A percentile compares a stretch with the other conserved stretches of the same genome.
Evolutionary conservation across 768 basidiomycete genomes (phyloP).

Genomic region (Lentinula guzmanii): DNA sequence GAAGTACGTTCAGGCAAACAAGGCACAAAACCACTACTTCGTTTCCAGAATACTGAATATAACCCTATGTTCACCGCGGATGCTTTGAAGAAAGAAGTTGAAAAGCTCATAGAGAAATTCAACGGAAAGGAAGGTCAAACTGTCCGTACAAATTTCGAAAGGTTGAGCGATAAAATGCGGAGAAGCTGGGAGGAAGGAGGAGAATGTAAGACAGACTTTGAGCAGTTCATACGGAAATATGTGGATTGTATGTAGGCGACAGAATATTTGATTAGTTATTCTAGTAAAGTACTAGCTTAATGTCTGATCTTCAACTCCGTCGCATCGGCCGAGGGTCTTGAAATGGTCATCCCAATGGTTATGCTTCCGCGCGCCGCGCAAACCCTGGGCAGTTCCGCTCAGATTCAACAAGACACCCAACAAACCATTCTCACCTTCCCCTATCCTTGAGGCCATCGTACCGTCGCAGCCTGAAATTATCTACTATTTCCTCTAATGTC

Average conservation of each 20-base stretch:
- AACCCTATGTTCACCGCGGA: not conserved
- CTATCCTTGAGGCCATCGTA: too few species aligned
- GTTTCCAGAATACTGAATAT: not conserved
- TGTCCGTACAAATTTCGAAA: not conserved
- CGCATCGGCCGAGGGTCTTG: too few species aligned
- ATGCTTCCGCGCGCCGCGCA: too few species aligned
- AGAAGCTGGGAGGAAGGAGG: not conserved
- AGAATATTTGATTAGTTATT: too few species aligned
- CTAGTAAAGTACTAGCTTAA: too few species aligned
- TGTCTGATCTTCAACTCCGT: too few species aligned
- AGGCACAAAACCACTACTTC: not conserved
- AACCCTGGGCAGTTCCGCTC: too few species aligned
- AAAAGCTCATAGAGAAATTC: not conserved
- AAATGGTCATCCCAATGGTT: too few species aligned
- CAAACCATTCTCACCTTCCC: too few species aligned
- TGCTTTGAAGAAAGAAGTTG: not conserved
- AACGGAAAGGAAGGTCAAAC: not conserved
- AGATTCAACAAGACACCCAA: too few species aligned
- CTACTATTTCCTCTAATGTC: too few species aligned
- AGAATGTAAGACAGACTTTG: not conserved
- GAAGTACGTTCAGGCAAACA: conserved; percentile 1
- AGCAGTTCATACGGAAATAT: not conserved
- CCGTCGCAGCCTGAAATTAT: too few species aligned
- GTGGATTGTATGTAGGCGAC: not conserved
- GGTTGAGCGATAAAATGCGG: not conserved